Evolutionary conservation across 2,329 filamentous ascomycete genomes (phyloP).

Genomic region (Hypoxylon sp.): DNA sequence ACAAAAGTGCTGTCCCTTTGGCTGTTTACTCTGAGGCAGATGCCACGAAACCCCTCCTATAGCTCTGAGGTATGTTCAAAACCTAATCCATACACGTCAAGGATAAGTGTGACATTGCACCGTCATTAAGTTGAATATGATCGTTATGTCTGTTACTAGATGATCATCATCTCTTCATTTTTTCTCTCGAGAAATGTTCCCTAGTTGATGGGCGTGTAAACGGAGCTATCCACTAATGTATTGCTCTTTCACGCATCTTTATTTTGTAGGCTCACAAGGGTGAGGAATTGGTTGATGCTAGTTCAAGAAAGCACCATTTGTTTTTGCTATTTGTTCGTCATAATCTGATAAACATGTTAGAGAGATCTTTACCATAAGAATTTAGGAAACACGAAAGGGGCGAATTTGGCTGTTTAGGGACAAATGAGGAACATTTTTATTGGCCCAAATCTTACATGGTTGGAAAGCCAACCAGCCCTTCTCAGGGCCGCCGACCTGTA

Average conservation of each 20-base stretch:
- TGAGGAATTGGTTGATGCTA: neutral
- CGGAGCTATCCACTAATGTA: neutral
- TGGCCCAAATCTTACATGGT: constrained; percentile 39
- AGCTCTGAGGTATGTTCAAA: neutral
- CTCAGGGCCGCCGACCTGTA: constrained; percentile 51
- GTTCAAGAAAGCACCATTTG: constrained; percentile 40
- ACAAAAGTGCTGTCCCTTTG: neutral
- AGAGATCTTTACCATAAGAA: neutral
- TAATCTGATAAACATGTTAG: constrained; percentile 35
- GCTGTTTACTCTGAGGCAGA: neutral
- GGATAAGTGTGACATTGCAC: constrained; percentile 2
- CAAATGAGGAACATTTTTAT: neutral
- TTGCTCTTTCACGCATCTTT: neutral
- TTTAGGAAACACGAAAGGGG: neutral
- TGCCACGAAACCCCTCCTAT: neutral
- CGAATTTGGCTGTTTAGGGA: neutral
- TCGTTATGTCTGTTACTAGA: neutral
- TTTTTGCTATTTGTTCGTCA: constrained; percentile 42
- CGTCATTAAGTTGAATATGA: neutral
- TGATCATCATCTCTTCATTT: neutral
- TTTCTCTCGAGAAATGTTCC: neutral
- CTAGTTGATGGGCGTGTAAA: neutral
- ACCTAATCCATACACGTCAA: constrained; percentile 3
- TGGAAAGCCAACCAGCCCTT: constrained; percentile 55
- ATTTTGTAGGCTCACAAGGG: neutral